Evolutionary conservation across 1,284 basidiomycete species (phyloP).

Genomic region (Leccinum variabile): DNA sequence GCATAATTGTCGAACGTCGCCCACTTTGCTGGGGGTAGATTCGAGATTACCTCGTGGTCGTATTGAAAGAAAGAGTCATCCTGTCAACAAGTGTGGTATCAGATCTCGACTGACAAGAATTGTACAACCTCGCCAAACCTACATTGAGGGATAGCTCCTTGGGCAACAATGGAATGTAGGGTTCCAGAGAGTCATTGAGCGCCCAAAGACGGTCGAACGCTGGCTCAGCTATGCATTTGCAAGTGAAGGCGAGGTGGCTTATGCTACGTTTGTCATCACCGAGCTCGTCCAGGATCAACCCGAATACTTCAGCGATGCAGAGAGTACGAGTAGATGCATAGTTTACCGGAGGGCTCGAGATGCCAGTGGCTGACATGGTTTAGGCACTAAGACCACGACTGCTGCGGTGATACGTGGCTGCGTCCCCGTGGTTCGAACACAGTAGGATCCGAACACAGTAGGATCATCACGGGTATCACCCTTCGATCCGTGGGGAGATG

Average conservation of each 20-base stretch:
- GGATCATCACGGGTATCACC: neutral
- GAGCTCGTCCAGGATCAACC: conserved; percentile 30
- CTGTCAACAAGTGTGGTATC: conserved; percentile 12
- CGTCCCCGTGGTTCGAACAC: neutral
- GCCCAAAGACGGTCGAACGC: conserved; percentile 32
- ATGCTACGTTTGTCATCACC: conserved; percentile 25
- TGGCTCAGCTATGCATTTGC: conserved; percentile 31
- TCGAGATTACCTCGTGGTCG: conserved; percentile 7
- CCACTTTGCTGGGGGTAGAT: conserved; percentile 22
- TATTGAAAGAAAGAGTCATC: conserved; percentile 25
- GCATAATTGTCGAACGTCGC: conserved; percentile 28
- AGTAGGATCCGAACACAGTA: neutral
- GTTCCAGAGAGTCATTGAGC: conserved; percentile 29
- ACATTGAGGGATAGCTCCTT: conserved; percentile 25
- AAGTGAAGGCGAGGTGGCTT: conserved; percentile 26
- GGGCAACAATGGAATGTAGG: conserved; percentile 25
- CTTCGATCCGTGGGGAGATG: neutral
- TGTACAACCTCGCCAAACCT: conserved; percentile 5
- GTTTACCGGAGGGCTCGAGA: neutral
- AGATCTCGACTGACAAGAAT: conserved; percentile 2
- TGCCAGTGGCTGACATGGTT: conserved; percentile 10
- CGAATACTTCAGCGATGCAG: conserved; percentile 27
- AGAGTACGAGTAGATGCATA: conserved; percentile 11
- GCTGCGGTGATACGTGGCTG: neutral
- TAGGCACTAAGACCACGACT: neutral